Base-by-base conservation (phyloP, 2,329 filamentous ascomycete genomes). In the Magnaporthiopsis incrustans region DNA sequence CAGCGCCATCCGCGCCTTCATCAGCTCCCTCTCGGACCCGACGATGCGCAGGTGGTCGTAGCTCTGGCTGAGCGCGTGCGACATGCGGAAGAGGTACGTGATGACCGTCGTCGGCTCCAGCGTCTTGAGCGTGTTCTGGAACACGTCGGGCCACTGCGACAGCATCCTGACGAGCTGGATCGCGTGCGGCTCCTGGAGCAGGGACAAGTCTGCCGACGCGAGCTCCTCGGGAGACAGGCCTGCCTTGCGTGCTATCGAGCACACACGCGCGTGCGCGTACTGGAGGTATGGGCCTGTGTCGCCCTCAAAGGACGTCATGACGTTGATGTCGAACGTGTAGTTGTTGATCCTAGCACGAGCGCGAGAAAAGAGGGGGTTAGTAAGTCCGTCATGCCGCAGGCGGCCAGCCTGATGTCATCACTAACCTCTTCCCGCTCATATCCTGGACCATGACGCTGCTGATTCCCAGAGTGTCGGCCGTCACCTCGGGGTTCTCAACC, bases 381-480 rank as follows among this genome's bases (percentile, higher is more conserved):
- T 62, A 10, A 32, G 35, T n/a, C 53, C 65, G 63, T 58, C 26
- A 30, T 1, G 22, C 7, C 15, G 38, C 18, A 8, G 18, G 30
- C 27, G 5, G n/a, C n/a, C n/a, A n/a, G 27, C 30, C 30, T 30
- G 7, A 2, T 33, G 7, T 33, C 32, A 12, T 15, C 1, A 71
- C 83, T 68, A 77, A 89, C 88, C 91, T 86, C 85, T 97, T 98
- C 75, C 94, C 95, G 68, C 86, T 90, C 92, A 98, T 97, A 73
- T 98, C 95, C 77, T 98, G 94, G 26, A 97, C 92, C 92, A 98
- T 98, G 73, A 98, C 94, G 73, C 90, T 89, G 68, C 90, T 93
- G 73, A 98, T 97, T 67, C 94, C 95, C 3, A 98, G 84, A 14
- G 85, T 91, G 78, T 98, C 95, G 66, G 95, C 92, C 12, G 88